Base-by-base conservation (phyloP, 257 asterid species). In the Scutellaria barbata region DNA sequence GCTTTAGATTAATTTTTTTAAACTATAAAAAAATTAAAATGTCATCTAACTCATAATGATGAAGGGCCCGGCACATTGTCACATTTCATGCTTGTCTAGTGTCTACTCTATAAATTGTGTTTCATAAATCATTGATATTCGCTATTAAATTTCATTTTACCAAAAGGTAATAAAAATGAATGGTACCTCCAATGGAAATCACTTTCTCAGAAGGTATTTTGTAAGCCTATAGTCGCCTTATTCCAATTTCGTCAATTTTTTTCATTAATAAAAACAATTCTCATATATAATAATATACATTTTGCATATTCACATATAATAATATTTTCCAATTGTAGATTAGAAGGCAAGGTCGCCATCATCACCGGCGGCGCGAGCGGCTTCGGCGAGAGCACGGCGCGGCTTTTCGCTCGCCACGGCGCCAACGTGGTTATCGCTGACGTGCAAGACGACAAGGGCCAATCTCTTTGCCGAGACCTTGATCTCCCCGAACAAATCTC, bases 331-430 rank as follows among this genome's bases (percentile, higher is more conserved):
- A 7, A 64, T 14, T 72, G 79, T 75, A 88, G 90, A 58, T 70
- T 91, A 62, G 89, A 85, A 67, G 95, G 96, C 18, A 91, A 91
- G 71, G 96, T 91, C 0, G 97, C 95, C 17, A 77, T 89, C 39
- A 74, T 91, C 56, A 91, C 97, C 45, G 97, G 97, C 48, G 97
- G 96, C 10, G 95, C 97, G 5, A 87, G 96, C 74, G 96, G 97
- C 12, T 84, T 91, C 47, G 97, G 97, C 1, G 97, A 85, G 82
- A 76, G 86, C 76, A 82, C 97, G 7, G 95, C 75, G 4, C 52
- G 91, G 50, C 87, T 89, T 2, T 91, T 89, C 75, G 66, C 54
- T 10, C 71, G 62, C 20, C 85, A 91, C 64, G 97, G 96, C n/a
- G 97, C 95, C 56, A 87, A 59, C 47, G 95, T 89, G 8, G 77